Conservation (phyloP, 2,329 filamentous ascomycete species). For the Penicillium verrucosum region DNA sequence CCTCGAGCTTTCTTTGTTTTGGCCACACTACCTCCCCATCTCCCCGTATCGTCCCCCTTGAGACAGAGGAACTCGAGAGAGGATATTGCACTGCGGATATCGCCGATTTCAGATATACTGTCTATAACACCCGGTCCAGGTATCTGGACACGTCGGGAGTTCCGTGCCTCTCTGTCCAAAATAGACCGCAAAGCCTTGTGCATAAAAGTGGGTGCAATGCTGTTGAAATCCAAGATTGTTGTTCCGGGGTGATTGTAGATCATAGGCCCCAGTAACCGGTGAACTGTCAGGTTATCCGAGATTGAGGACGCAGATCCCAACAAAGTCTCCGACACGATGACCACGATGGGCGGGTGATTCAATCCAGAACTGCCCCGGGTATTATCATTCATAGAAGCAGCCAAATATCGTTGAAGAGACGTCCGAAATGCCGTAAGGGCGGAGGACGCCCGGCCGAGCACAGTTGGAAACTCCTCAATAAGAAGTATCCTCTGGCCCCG, state of each 20-base stretch:
- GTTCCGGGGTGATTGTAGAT: conserved; percentile 78
- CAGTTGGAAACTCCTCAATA: conserved; percentile 79
- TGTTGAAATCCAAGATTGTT: conserved; percentile 84
- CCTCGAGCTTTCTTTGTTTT: conserved; percentile 63
- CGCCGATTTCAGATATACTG: conserved; percentile 77
- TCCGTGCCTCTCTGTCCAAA: conserved; percentile 78
- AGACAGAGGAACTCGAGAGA: conserved; percentile 90
- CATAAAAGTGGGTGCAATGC: conserved; percentile 81
- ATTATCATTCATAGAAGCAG: conserved; percentile 60
- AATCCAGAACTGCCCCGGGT: conserved; percentile 29
- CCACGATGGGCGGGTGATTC: conserved; percentile 68
- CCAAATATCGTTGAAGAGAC: conserved; percentile 69
- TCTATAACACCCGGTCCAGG: conserved; percentile 77
- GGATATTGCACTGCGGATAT: conserved; percentile 88
- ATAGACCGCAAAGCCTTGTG: conserved; percentile 78
- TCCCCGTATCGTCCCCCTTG: conserved; percentile 69
- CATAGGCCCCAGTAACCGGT: conserved; percentile 81
- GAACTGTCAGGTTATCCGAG: conserved; percentile 87
- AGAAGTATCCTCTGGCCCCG: conserved; percentile 59
- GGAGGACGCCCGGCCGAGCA: conserved; percentile 63
- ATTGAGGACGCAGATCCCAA: conserved; percentile 80
- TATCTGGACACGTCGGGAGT: conserved; percentile 70
- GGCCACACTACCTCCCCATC: conserved; percentile 71
- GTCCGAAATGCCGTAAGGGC: conserved; percentile 69
- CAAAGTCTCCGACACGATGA: conserved; percentile 88